Evolutionary conservation across 2,329 filamentous ascomycete species (phyloP), one percentile per base, ranked within the genome.

Genomic region (Penicillium sp.): DNA sequence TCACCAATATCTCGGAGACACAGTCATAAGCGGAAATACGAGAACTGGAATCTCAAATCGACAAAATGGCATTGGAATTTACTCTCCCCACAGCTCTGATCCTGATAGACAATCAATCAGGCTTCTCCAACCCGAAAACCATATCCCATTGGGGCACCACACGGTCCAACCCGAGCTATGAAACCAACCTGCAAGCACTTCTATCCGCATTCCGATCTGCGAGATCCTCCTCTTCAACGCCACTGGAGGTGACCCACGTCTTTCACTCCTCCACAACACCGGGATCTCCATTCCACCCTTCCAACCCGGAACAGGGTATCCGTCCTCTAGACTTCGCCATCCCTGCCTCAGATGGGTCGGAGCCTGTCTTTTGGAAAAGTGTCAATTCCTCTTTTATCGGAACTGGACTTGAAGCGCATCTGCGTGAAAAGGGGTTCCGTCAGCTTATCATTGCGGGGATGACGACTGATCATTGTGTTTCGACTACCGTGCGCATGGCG

Each of bases 401-500:
- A 4, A 75, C 73, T 1, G 55, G 64, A 0, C 64, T 77, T 8
- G 71, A 74, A 49, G 48, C 52, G 1, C 57, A 66, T 28, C 53
- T 77, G 21, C 61, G 65, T 5, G 52, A 54, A 2, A 61, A 62
- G 13, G 60, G 56, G 0, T 61, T 74, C 15, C 51, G 65, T 9
- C 71, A 73, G 50, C 60, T 75, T 0, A 50, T 75, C 17, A 57
- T 76, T 26, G 62, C 61, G 2, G 75, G 74, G 0, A 51, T 77
- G 49, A 74, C 71, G 3, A 75, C 74, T 32, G 75, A 76, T 58
- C 74, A 77, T 53, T 77, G 74, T 46, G 72, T 77, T 13, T 74
- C 69, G 49, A 77, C 74, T 4, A 72, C 71, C 2, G 67, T 69
- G 22, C 68, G 75, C 7, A 75, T 76, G 72, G 74, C 74, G 1